A percentile compares a stretch with the other conserved stretches of the same genome.
Evolutionary conservation across 345 rosid genomes (phyloP).

Genomic region (Syzygium aqueum): DNA sequence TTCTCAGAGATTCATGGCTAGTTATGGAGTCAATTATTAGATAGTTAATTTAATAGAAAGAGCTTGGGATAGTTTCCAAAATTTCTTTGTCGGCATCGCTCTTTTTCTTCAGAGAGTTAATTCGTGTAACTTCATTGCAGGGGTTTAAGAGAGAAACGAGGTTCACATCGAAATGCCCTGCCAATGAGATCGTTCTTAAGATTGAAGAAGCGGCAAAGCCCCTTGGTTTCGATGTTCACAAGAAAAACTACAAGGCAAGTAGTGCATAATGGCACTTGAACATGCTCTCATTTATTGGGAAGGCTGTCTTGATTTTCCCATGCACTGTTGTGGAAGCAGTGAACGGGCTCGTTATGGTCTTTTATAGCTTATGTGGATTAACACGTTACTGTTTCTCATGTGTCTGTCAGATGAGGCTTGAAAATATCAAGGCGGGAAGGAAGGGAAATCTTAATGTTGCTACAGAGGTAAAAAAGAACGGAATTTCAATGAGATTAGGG

Average conservation of each 20-base stretch:
- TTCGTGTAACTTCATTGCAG: conserved; percentile 14
- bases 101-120: not conserved
- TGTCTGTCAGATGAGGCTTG: conserved; percentile 68
- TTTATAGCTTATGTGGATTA: not conserved
- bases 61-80: not conserved
- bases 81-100: not conserved
- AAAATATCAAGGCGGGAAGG: conserved; percentile 83
- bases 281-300: not conserved
- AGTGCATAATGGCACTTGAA: not conserved
- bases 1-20: not conserved
- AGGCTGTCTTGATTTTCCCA: not conserved
- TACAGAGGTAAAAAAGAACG: conserved; percentile 50
- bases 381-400: not conserved
- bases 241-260: conserved; percentile 85
- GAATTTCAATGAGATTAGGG: not conserved
- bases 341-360: not conserved
- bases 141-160: conserved; percentile 87
- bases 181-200: conserved; percentile 76
- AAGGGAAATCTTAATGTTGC: conserved; percentile 88
- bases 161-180: conserved; percentile 70
- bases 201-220: conserved; percentile 92
- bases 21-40: not conserved
- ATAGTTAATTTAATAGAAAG: not conserved
- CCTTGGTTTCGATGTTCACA: conserved; percentile 84
- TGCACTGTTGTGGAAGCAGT: not conserved